phyloP scores from a whole-genome alignment of 1,284 basidiomycete species.

The Kalmanozyma brasiliensis region DNA sequence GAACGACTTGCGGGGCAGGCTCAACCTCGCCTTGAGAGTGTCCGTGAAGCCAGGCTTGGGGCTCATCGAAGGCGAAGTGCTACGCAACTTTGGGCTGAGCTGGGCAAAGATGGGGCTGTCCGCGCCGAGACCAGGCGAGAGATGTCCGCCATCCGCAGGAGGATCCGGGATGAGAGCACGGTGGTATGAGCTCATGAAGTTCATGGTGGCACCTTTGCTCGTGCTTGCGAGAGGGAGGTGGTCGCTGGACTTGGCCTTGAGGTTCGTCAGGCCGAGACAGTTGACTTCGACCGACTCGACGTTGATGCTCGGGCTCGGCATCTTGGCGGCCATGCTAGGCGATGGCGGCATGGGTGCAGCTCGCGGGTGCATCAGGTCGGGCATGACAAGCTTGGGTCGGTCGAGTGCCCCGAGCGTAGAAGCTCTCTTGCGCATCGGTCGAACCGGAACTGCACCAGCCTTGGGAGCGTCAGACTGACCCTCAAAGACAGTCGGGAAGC shows the following conservation, averaged over 20 bases:
- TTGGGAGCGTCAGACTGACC: neutral
- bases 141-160: slow-evolving; percentile 24
- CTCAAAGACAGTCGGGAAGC: slow-evolving; percentile 10
- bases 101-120: slow-evolving; percentile 44
- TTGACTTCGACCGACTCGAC: slow-evolving; percentile 32
- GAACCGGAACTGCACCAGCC: neutral
- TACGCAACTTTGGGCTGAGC: slow-evolving; percentile 32
- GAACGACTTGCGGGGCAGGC: slow-evolving; percentile 41
- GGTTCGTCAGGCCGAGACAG: slow-evolving; percentile 19
- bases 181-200: slow-evolving; percentile 48
- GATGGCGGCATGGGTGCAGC: slow-evolving; percentile 38
- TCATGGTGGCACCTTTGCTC: slow-evolving; percentile 22
- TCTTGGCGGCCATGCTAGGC: slow-evolving; percentile 3
- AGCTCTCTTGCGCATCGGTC: slow-evolving; percentile 25
- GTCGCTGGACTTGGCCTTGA: slow-evolving; percentile 40
- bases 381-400: slow-evolving; percentile 27
- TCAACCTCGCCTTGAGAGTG: slow-evolving; percentile 37
- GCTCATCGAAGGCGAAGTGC: slow-evolving; percentile 27
- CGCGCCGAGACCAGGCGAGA: slow-evolving; percentile 38
- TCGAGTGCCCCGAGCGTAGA: slow-evolving; percentile 42
- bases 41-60: slow-evolving; percentile 39
- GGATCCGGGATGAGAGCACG: slow-evolving; percentile 42
- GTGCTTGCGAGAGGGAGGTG: slow-evolving; percentile 22
- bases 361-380: slow-evolving; percentile 39
- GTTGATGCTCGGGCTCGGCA: slow-evolving; percentile 13